Conservation (phyloP, 2,329 filamentous ascomycete species). For the Diaporthe sp. region DNA sequence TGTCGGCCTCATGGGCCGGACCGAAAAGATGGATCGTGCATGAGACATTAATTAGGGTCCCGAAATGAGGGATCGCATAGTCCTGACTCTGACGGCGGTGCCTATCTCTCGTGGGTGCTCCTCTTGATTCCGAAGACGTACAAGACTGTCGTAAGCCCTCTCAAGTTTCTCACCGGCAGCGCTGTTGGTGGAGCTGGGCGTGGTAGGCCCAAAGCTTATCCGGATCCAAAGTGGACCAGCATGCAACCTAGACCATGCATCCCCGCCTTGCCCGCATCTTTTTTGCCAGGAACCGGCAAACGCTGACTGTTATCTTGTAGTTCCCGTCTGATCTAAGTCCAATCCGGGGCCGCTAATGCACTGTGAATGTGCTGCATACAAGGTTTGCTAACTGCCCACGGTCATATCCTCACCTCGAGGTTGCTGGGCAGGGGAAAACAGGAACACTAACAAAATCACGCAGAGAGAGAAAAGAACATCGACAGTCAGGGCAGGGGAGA, state of each 20-base stretch:
- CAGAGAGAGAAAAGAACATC: neutral
- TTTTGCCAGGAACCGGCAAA: constrained; percentile 17
- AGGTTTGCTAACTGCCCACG: neutral
- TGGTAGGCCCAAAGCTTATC: constrained; percentile 18
- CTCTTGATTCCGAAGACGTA: neutral
- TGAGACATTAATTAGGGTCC: constrained; percentile 10
- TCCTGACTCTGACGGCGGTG: constrained; percentile 18
- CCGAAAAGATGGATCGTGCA: constrained; percentile 21
- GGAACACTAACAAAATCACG: neutral
- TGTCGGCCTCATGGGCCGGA: neutral
- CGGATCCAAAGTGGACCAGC: neutral
- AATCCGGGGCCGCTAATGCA: constrained; percentile 11
- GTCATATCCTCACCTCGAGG: neutral
- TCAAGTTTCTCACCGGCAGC: neutral
- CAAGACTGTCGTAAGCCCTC: neutral
- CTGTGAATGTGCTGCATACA: neutral
- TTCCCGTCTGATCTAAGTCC: neutral
- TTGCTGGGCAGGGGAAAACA: neutral
- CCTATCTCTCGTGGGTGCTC: neutral
- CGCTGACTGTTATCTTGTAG: neutral
- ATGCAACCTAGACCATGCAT: neutral
- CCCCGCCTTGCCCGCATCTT: neutral
- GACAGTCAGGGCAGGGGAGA: neutral
- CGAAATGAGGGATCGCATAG: neutral
- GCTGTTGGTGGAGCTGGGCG: neutral